These are phyloP conservation scores for Colletotrichum coccodes DNA, from an alignment of 2,329 filamentous ascomycete genomes.

Conservation along the genomic window DNA sequence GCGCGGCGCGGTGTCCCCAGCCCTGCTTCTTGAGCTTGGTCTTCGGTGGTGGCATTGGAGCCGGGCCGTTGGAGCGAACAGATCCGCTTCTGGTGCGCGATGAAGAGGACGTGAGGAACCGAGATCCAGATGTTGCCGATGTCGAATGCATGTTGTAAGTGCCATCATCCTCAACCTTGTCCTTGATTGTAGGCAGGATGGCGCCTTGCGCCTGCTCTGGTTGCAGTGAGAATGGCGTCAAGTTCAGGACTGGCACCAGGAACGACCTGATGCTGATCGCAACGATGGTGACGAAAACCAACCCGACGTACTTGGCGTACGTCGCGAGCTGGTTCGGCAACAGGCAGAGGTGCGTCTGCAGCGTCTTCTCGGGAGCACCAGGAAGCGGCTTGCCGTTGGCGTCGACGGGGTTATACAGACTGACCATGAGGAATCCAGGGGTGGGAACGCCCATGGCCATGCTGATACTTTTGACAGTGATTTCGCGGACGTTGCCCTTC, in stretches of 20 bases:
- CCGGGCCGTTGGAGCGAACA: conserved; percentile 38
- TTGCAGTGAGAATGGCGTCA: conserved; percentile 64
- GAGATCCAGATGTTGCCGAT: conserved; percentile 47
- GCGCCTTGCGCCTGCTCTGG: conserved; percentile 42
- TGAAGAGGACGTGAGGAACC: conserved; percentile 41
- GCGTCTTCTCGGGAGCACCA: conserved; percentile 61
- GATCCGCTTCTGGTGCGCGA: conserved; percentile 38
- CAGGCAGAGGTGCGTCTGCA: conserved; percentile 91
- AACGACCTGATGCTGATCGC: conserved; percentile 64
- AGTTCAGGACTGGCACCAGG: conserved; percentile 64
- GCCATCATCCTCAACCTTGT: conserved; percentile 61
- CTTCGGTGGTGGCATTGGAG: conserved; percentile 38
- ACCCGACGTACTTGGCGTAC: conserved; percentile 79
- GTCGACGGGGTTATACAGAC: conserved; percentile 92
- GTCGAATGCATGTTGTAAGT: conserved; percentile 37
- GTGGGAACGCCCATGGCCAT: conserved; percentile 96
- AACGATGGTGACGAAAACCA: conserved; percentile 65
- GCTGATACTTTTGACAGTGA: conserved; percentile 94
- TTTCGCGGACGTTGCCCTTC: conserved; percentile 76
- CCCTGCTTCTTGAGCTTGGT: conserved; percentile 50
- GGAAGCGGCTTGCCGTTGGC: conserved; percentile 59
- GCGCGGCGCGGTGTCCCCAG: conserved; percentile 55
- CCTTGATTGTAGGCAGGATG: conserved; percentile 61
- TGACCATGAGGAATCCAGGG: conserved; percentile 88
- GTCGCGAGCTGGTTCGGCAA: conserved; percentile 88